These are phyloP conservation scores for Rutstroemia sp. DNA, from an alignment of 2,329 filamentous ascomycete genomes.

Conservation along the genomic window DNA sequence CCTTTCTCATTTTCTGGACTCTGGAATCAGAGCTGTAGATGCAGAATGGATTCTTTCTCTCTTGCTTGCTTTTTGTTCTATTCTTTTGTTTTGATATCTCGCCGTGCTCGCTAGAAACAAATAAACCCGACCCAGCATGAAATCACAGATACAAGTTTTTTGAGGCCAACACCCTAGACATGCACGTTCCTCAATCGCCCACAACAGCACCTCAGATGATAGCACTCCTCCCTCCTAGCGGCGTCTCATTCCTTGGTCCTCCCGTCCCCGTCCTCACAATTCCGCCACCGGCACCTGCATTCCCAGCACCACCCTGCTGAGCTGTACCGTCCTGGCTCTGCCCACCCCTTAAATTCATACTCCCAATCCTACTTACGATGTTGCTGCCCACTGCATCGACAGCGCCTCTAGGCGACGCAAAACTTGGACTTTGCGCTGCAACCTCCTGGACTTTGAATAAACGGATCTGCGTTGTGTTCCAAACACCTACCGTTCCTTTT, in stretches of 20 bases:
- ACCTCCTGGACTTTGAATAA: slow-evolving; percentile 87
- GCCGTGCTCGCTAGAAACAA: no score
- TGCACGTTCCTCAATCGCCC: no score
- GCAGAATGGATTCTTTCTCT: no score
- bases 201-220: slow-evolving; percentile 1
- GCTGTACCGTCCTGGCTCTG: slow-evolving; percentile 4
- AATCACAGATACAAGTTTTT: no score
- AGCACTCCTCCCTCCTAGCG: slow-evolving; percentile 9
- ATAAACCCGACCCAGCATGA: no score
- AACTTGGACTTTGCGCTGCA: slow-evolving; percentile 67
- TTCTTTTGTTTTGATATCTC: no score
- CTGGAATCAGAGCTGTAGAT: no score
- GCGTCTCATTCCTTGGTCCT: slow-evolving; percentile 4
- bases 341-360: slow-evolving; percentile 40
- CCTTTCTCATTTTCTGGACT: background rate
- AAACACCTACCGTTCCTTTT: slow-evolving; percentile 83
- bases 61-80: no score
- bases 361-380: slow-evolving; percentile 79
- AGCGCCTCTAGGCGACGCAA: slow-evolving; percentile 80
- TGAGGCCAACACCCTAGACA: no score
- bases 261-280: slow-evolving; percentile 9
- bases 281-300: background rate
- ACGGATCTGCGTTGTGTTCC: slow-evolving; percentile 84
- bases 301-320: background rate
- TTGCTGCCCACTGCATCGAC: slow-evolving; percentile 91